A percentile compares a stretch with the other conserved stretches of the same genome.
phyloP scores from a whole-genome alignment of 2,329 filamentous ascomycete species.

The Taxawa tesnikishii region DNA sequence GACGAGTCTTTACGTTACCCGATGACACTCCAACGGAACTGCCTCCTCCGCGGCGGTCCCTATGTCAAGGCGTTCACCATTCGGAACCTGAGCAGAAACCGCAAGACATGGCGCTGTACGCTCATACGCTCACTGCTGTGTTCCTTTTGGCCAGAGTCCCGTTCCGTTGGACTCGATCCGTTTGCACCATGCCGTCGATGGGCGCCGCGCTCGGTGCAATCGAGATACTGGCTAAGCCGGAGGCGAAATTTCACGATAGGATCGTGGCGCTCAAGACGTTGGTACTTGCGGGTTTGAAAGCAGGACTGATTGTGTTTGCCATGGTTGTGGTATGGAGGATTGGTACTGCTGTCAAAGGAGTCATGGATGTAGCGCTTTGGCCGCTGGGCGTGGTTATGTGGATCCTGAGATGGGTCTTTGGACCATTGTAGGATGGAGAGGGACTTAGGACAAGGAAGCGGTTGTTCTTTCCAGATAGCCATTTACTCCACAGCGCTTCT shows the following conservation, averaged over 20 bases:
- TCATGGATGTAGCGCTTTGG: conserved; percentile 16
- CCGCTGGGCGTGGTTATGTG: conserved; percentile 15
- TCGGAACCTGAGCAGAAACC: neutral
- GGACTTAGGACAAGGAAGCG: neutral
- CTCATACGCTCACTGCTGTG: neutral
- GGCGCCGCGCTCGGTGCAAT: conserved; percentile 9
- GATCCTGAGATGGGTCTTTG: conserved; percentile 14
- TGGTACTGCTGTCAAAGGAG: conserved; percentile 12
- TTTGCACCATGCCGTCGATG: conserved; percentile 8
- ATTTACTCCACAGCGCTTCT: too few relatives aligned
- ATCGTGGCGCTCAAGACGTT: conserved; percentile 13
- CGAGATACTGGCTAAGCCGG: conserved; percentile 8
- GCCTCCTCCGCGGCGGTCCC: neutral
- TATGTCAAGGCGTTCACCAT: neutral
- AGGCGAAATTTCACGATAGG: conserved; percentile 12
- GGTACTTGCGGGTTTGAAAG: conserved; percentile 12
- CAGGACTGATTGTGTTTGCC: conserved; percentile 12
- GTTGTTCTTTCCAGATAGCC: neutral
- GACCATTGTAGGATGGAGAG: neutral
- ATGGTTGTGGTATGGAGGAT: conserved; percentile 15
- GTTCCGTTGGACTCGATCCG: conserved; percentile 1
- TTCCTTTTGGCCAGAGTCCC: neutral
- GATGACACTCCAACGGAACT: neutral
- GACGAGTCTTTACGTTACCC: neutral
- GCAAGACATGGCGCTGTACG: neutral